These are phyloP conservation scores for Raffaelea arxii DNA, from an alignment of 2,329 filamentous ascomycete species.

Conservation along the genomic window DNA sequence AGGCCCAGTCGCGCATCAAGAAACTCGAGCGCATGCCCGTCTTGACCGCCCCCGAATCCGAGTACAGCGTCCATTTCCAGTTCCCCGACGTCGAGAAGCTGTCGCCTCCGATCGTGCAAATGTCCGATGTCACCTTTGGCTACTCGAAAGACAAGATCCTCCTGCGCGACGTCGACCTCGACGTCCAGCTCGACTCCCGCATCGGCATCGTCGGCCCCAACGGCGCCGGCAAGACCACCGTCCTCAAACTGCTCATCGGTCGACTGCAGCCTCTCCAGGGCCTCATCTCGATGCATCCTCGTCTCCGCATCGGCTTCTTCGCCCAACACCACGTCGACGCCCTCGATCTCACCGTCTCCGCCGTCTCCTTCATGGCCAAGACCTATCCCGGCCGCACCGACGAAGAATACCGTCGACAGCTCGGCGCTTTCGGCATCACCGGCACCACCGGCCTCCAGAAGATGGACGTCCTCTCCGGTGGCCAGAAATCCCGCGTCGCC, in stretches of 20 bases:
- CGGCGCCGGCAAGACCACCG: slow-evolving; percentile 95
- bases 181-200: slow-evolving; percentile 94
- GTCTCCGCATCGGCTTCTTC: slow-evolving; percentile 90
- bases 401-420: slow-evolving; percentile 91
- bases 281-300: slow-evolving; percentile 78
- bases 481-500: slow-evolving; percentile 95
- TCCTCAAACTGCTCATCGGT: slow-evolving; percentile 94
- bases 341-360: slow-evolving; percentile 77
- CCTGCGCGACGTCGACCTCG: slow-evolving; percentile 79
- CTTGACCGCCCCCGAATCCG: slow-evolving; percentile 78
- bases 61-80: slow-evolving; percentile 93
- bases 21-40: slow-evolving; percentile 96
- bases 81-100: slow-evolving; percentile 98
- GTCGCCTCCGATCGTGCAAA: slow-evolving; percentile 94
- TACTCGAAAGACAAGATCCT: slow-evolving; percentile 73
- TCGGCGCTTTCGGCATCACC: slow-evolving; percentile 83
- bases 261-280: slow-evolving; percentile 69
- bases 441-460: slow-evolving; percentile 95
- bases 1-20: slow-evolving; percentile 98
- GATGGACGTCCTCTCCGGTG: slow-evolving; percentile 88
- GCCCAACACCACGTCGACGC: slow-evolving; percentile 98
- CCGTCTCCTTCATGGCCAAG: slow-evolving; percentile 94
- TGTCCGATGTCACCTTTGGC: slow-evolving; percentile 85
- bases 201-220: slow-evolving; percentile 99
- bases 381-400: slow-evolving; percentile 84